These are phyloP conservation scores for Prunus padus DNA, from an alignment of 306 rosid species.

Conservation along the genomic window DNA sequence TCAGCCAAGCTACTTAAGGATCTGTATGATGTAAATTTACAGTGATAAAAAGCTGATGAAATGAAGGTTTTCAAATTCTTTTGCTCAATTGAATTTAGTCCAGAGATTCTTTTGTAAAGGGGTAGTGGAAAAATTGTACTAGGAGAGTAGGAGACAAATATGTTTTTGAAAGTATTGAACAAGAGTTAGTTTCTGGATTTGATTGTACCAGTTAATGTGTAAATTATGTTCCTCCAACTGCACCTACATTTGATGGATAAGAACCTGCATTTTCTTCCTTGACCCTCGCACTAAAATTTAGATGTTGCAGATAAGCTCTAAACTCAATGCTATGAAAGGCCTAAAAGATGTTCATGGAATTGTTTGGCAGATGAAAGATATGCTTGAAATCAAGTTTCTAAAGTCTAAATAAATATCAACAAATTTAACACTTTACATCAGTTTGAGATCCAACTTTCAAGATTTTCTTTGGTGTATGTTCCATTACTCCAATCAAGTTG, in stretches of 20 bases:
- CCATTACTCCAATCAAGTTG: background rate
- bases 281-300: no score
- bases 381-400: no score
- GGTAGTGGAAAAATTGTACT: background rate
- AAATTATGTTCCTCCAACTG: background rate
- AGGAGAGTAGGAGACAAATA: background rate
- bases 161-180: background rate
- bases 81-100: background rate
- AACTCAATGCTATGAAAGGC: no score
- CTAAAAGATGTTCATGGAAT: no score
- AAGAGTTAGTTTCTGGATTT: no score
- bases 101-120: background rate
- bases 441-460: background rate
- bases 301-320: no score
- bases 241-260: no score
- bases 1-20: slow-evolving; percentile 30
- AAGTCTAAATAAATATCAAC: no score
- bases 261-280: no score
- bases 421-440: no score
- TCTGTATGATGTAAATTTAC: background rate
- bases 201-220: background rate
- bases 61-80: background rate
- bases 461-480: background rate
- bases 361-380: no score
- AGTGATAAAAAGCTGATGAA: background rate